Conservation (phyloP, 176 grass and related monocot genomes). For the Cenchrus americanus region DNA sequence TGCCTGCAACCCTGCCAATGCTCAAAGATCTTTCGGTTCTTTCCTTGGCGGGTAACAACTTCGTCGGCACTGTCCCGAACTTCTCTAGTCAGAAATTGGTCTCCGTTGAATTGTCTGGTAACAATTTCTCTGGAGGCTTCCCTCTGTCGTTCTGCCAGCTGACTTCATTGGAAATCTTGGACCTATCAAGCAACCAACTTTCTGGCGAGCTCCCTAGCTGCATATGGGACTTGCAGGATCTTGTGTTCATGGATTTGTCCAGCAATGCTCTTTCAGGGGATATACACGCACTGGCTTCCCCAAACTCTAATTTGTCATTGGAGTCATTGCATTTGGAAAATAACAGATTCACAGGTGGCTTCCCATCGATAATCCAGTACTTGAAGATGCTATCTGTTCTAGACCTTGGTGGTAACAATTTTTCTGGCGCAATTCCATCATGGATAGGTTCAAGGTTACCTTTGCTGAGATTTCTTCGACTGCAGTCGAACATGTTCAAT, state of each 20-base stretch:
- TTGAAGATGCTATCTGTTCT: conserved; percentile 36
- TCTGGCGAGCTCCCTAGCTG: conserved; percentile 36
- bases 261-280: conserved; percentile 39
- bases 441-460: conserved; percentile 38
- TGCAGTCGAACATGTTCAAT: conserved; percentile 40
- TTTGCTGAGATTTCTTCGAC: conserved; percentile 47
- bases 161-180: conserved; percentile 30
- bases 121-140: conserved; percentile 6
- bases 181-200: conserved; percentile 51
- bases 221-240: conserved; percentile 43
- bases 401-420: conserved; percentile 45
- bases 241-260: conserved; percentile 38
- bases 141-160: conserved; percentile 19
- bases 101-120: background rate
- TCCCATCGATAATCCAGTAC: conserved; percentile 26
- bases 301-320: background rate
- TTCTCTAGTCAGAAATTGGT: background rate
- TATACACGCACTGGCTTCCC: background rate
- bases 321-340: conserved; percentile 34
- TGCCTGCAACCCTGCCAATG: background rate
- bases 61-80: background rate
- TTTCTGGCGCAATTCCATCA: conserved; percentile 41
- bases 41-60: conserved; percentile 5
- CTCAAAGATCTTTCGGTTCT: conserved; percentile 17
- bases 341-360: conserved; percentile 40